Base-by-base conservation (phyloP, 2,329 filamentous ascomycete genomes). In the Penicillium sp. region DNA sequence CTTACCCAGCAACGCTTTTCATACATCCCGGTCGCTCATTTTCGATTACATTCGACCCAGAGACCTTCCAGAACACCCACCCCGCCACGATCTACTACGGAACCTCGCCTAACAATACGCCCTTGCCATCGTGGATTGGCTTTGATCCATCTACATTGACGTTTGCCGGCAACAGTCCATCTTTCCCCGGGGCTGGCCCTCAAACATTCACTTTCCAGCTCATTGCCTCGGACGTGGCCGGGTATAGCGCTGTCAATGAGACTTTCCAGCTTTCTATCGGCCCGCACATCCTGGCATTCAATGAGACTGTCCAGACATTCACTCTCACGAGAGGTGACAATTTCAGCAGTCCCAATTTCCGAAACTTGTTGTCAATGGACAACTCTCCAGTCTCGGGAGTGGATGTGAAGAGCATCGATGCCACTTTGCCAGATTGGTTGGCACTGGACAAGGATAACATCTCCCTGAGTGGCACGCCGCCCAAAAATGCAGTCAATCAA, bases 101-200 rank as follows among this genome's bases (percentile, higher is more conserved):
- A 8, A 85, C 87, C 3, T 87, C 89, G 4, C 79, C 78, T 5
- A 82, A 93, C 64, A 88, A 89, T 64, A 89, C 88, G n/a, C 90
- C 91, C 33, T 75, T 96, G 33, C 91, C 91, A 18, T 86, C 90
- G 0, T 96, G 91, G 91, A 76, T 95, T 42, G 75, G 75, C n/a
- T 96, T 96, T 64, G 82, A 94, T 60, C 67, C 81, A 1, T 67
- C 67, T 2, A 77, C 72, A 0, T 74, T 95, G 36, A 79, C 79
- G 0, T 95, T 95, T 62, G 82, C 81, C 1, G 91, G 91, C 23
- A 82, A 74, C 31, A 87, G 87, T 2, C 90, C 90, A 1, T 74
- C 84, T 0, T 84, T 83, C 26, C 76, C 87, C 9, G 72, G 84
- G 33, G 81, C 86, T 29, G 84, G 85, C 7, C 86, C 90, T 3